Base-by-base conservation (phyloP, 2,329 filamentous ascomycete genomes). In the Endoconidiophora laricicola region DNA sequence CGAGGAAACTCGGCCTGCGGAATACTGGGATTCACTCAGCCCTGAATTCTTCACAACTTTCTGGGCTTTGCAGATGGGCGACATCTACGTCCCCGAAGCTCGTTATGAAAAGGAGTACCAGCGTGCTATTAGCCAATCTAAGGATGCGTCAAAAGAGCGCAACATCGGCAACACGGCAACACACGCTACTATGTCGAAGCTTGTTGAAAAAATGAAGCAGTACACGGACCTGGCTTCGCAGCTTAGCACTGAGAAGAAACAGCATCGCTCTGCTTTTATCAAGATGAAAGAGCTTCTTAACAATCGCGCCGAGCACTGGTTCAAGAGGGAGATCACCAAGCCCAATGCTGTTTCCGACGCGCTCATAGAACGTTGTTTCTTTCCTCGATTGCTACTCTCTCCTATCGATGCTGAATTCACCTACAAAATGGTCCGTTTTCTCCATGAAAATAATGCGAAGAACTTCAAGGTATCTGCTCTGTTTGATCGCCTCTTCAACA, bases 31-130 rank as follows among this genome's bases (percentile, higher is more conserved):
- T 9, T 76, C 76, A 46, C 74, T 95, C 47, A 87, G 79, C 41
- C 72, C 86, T 0, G 79, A 84, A 26, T 90, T 95, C 61, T 95
- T 86, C 59, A 78, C 84, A 41, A 84, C 83, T 0, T 98, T 98
- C 65, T 98, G 91, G 91, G 81, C 88, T 46, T 71, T 95, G 10
- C 81, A 86, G 24, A 73, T 93, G 2, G 79, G 83, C 43, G 90
- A 98, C 61, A 70, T 95, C 52, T 76, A 78, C 51, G 79, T 88
- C 55, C 84, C 85, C 1, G 78, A 78, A 54, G 73, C 78, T 33
- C 83, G 81, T 54, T 98, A 98, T 61, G 74, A 83, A 44, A 74
- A 78, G 14, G 87, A 93, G 60, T 79, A 81, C 36, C 75, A 78
- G 18, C 73, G 78, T 6, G 69, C 87, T 20, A 76, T 80, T 56